These are phyloP conservation scores for Logfia minima DNA, from an alignment of 129 eudicot species.

Conservation along the genomic window DNA sequence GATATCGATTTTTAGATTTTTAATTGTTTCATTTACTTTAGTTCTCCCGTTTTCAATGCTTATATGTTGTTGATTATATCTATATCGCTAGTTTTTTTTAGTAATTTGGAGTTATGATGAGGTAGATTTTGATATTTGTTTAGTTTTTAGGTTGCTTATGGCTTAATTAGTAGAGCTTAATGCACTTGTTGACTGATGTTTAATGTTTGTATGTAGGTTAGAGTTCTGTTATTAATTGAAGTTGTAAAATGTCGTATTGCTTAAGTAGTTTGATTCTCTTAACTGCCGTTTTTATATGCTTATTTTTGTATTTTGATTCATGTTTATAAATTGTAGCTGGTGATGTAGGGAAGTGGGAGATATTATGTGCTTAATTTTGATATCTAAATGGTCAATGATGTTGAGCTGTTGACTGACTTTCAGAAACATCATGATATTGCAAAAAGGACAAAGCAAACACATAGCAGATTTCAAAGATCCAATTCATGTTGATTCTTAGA, in stretches of 20 bases:
- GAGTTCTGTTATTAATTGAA: no score
- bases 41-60: not conserved
- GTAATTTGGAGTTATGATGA: not conserved
- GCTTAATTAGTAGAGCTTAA: not conserved
- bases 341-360: not conserved
- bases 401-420: not conserved
- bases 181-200: not conserved
- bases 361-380: not conserved
- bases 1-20: not conserved
- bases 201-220: not conserved
- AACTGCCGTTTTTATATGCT: not conserved
- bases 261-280: no score
- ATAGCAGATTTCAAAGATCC: not conserved
- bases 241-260: no score
- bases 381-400: not conserved
- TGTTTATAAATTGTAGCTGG: not conserved
- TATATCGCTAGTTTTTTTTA: not conserved
- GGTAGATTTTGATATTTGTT: not conserved
- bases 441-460: not conserved
- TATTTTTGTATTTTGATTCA: not conserved
- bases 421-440: not conserved
- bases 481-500: conserved; percentile 14
- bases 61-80: not conserved
- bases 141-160: not conserved
- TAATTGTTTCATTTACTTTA: not conserved